Evolutionary conservation across 805 yeast species (phyloP).

Genomic region (Wickerhamomyces xylosicus): DNA sequence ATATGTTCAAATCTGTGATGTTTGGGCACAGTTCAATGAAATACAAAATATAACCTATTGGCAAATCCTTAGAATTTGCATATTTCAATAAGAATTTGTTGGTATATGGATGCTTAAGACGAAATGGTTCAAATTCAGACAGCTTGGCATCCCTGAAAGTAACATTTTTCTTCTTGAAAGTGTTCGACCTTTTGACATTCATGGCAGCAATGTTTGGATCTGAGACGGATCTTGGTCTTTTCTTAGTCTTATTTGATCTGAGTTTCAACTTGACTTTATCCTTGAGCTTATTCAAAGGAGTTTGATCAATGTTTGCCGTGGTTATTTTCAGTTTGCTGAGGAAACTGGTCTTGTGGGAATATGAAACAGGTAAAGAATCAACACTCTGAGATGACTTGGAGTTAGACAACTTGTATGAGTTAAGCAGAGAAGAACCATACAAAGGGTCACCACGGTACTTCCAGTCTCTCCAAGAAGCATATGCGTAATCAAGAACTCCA

Average conservation of each 20-base stretch:
- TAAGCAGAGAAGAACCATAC: constrained; percentile 32
- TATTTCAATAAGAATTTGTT: constrained; percentile 53
- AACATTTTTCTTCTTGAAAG: constrained; percentile 3
- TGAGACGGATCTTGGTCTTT: neutral
- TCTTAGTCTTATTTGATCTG: constrained; percentile 2
- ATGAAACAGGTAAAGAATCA: constrained; percentile 10
- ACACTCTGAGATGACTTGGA: constrained; percentile 16
- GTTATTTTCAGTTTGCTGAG: constrained; percentile 6
- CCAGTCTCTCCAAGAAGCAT: constrained; percentile 93
- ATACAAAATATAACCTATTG: constrained; percentile 68
- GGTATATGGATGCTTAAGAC: constrained; percentile 45
- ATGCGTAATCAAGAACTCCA: constrained; percentile 23
- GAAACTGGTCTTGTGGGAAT: constrained; percentile 7
- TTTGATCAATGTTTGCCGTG: constrained; percentile 2
- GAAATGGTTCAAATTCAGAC: constrained; percentile 21
- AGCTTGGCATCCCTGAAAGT: constrained; percentile 5
- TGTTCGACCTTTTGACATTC: neutral
- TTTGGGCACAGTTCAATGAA: constrained; percentile 59
- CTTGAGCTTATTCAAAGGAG: constrained; percentile 3
- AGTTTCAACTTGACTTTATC: constrained; percentile 2
- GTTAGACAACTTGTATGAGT: constrained; percentile 19
- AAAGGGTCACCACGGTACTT: constrained; percentile 65
- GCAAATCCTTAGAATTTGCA: constrained; percentile 63
- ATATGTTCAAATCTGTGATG: constrained; percentile 43
- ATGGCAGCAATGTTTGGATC: neutral